Base-by-base conservation (phyloP, 23 red algal species). In the Pyropia yezoensis region DNA sequence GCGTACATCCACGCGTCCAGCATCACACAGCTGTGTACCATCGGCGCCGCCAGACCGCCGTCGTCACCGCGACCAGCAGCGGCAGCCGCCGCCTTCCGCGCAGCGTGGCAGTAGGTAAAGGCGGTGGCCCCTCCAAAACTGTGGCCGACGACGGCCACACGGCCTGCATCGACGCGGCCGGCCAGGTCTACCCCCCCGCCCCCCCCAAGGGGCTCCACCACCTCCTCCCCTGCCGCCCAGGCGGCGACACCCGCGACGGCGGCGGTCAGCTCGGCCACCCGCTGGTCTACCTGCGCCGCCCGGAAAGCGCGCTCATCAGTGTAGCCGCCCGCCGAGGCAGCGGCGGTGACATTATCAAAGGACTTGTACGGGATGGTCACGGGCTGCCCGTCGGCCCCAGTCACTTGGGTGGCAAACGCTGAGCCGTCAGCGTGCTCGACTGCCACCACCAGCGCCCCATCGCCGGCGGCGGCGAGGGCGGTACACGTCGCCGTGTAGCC, bases 1-100 rank as follows among this genome's bases (percentile, higher is more conserved):
- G 68, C 51, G 18, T 49, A 53, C 58, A 83, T 52, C 79, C 79
- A 83, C 67, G 79, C 79, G 50, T 83, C 79, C 13, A 66, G 29
- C 17, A 56, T 55, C 13, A 83, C 57, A 45, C 64, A 59, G 14
- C 65, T 53, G 8, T 69, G 57, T 54, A 69, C 62, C 45, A 11
- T 27, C 9, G 28, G 56, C 49, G 24, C 27, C 23, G 22, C 12
- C 19, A 15, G 53, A 7, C 21, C 1, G 39, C 39, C 27, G 53
- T 23, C 25, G 25, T 27, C 23, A 68, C 68, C 32, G 61, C 23
- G 25, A 7, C 70, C 39, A 47, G 39, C 11, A 8, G 39, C 39
- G 39, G 39, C 39, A 8, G 39, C 39, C 39, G 39, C 39, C 39
- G 39, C 39, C 4, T 8, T 3, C 39, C 39, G 39, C 9, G 39